Base-by-base conservation (phyloP, 176 grass and related monocot genomes). In the Otatea glauca region DNA sequence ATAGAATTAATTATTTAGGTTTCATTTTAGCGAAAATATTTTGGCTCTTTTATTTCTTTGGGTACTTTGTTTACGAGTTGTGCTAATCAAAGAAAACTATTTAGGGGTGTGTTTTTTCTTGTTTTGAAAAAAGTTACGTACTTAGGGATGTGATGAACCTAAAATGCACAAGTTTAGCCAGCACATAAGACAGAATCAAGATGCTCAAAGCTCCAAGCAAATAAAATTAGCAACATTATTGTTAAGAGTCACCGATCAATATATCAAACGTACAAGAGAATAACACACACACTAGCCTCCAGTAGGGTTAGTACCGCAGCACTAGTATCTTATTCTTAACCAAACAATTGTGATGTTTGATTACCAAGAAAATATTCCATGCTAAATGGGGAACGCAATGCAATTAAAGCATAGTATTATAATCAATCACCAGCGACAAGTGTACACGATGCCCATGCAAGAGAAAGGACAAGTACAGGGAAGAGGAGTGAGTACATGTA, bases 301-400 rank as follows among this genome's bases (percentile, higher is more conserved):
- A 10, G 37, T n/a, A 39, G 7, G 16, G 68, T 5, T 13, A n/a
- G 41, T 21, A 38, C 41, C 18, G 4, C 42, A 20, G 18, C 44
- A 70, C 34, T 44, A 44, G 2, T 48, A 7, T 37, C 35, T 37
- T 37, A 4, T 37, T 47, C 12, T 74, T 53, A 35, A 54, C 4
- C 16, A 29, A 74, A 74, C 3, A 18, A 50, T 2, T 37, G 35
- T 70, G 21, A 0, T 37, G 49, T 56, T 23, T 76, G 34, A 21
- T n/a, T 55, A 14, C 72, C 29, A 56, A 38, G 32, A 75, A 54
- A 21, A 75, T 55, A 56, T 56, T 55, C 49, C 49, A 53, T 75
- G 49, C 50, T 55, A 56, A 75, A 75, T 23, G 34, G 29, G 17
- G 17, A 39, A 11, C 50, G 7, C 29, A 14, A 0, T 13, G 5